Percentiles rank a stretch among this genome's conserved stretches.
Conservation (phyloP, 352 stramenopile species). For the Albugo candida region DNA sequence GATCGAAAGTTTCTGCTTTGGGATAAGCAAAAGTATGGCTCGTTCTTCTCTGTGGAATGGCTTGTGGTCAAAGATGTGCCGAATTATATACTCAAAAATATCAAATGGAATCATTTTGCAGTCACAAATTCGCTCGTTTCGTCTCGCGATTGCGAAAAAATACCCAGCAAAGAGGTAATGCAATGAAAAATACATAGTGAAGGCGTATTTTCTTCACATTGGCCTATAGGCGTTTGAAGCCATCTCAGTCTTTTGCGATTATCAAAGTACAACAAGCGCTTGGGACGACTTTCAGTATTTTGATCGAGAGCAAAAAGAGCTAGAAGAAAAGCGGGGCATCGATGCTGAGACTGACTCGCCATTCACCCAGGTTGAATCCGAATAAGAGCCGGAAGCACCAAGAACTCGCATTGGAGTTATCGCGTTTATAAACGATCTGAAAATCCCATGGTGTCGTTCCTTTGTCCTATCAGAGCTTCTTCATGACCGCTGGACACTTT, state of each 20-base stretch:
- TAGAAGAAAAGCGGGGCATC: conserved; percentile 26
- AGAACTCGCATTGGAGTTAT: too few species aligned
- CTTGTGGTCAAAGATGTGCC: conserved; percentile 69
- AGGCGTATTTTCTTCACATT: background rate
- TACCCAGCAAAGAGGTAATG: conserved; percentile 40
- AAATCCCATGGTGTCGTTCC: too few species aligned
- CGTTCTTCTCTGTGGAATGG: conserved; percentile 65
- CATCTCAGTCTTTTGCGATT: conserved; percentile 34
- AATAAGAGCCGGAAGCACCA: too few species aligned
- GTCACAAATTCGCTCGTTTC: conserved; percentile 66
- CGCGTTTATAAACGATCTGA: too few species aligned
- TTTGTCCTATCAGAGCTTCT: too few species aligned
- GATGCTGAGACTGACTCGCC: too few species aligned
- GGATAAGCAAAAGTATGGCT: conserved; percentile 73
- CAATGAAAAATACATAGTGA: conserved; percentile 1
- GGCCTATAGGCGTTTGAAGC: conserved; percentile 33
- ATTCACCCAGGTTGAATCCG: too few species aligned
- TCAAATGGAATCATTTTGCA: conserved; percentile 65
- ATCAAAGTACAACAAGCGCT: conserved; percentile 31
- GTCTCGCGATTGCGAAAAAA: conserved; percentile 60
- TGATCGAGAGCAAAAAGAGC: conserved; percentile 24
- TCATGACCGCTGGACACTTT: too few species aligned
- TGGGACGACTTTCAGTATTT: conserved; percentile 60
- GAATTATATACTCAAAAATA: conserved; percentile 46
- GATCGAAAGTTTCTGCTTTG: conserved; percentile 42